Evolutionary conservation across 345 rosid species (phyloP), one percentile per base, ranked within the genome.

Genomic region (Turritis glabra): DNA sequence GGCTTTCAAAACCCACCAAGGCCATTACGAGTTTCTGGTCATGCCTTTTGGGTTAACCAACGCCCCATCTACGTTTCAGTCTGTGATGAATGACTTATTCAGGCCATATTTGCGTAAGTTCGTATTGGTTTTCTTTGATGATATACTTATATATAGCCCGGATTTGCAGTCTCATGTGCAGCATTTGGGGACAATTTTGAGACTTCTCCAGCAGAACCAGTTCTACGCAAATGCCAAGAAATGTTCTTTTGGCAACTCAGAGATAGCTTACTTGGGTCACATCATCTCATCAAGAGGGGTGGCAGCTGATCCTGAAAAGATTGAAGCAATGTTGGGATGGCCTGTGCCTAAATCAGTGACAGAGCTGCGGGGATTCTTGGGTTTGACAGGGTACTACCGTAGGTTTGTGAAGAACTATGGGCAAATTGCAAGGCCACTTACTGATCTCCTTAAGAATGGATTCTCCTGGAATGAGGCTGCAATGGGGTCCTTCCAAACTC

Each of bases 201-300:
- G n/a, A n/a, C n/a, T 27, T 1, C 5, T 27, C 5, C 5, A 27
- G 5, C 15, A 12, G 0, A 3, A 12, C 5, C 10, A 12, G 43
- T 38, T 38, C 0, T 38, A 38, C 12, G 43, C 43, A 0, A 38
- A 38, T 12, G 43, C 5, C 0, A 38, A 12, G 43, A 38, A 38
- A 5, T 38, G n/a, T 38, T 3, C 5, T 0, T 38, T 38, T 12
- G 43, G 43, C 0, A 13, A 1, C 0, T 0, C 4, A 0, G 15
- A 13, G 1, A 38, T 38, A 0, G 0, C 15, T 3, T 38, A 38
- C 1, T 12, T 38, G 43, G 43, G 43, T 0, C 43, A 38, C 43
- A 38, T 12, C 0, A 11, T 38, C 0, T 11, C 43, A 1, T 1
- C 0, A 0, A 3, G 12, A 1, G 43, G 43, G 0, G 43, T 38